A percentile compares a stretch with the other conserved stretches of the same genome.
Evolutionary conservation across 2,329 filamentous ascomycete genomes (phyloP).

Genomic region (Colletotrichum sp.): DNA sequence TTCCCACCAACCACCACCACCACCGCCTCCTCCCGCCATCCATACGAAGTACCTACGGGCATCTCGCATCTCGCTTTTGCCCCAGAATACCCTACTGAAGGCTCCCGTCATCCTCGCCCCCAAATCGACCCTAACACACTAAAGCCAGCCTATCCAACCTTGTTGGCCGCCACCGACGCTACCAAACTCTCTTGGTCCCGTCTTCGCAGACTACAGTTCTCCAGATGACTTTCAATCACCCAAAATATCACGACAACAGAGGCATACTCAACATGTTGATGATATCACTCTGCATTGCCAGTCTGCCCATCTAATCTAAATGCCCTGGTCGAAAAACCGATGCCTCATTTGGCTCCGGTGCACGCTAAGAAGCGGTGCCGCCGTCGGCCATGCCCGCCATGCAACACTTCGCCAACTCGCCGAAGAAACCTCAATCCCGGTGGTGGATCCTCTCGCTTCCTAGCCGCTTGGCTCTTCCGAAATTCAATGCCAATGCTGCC

Average conservation of each 20-base stretch:
- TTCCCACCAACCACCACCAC: neutral
- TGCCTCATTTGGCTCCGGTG: neutral
- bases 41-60: neutral
- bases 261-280: neutral
- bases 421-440: neutral
- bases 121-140: neutral
- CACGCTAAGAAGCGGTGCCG: neutral
- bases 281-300: slow-evolving; percentile 7
- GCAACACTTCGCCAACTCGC: neutral
- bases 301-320: neutral
- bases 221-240: neutral
- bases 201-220: neutral
- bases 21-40: neutral
- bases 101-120: neutral
- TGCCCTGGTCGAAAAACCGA: neutral
- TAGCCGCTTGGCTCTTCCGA: neutral
- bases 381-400: neutral
- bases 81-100: neutral
- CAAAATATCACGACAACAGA: neutral
- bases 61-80: neutral
- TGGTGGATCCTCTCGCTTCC: neutral
- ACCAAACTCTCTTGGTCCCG: neutral
- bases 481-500: neutral
- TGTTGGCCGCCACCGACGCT: neutral
- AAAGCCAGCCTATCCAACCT: neutral